Percentiles rank a stretch among this genome's conserved stretches.
phyloP scores from a whole-genome alignment of 768 basidiomycete species.

The Suillus cothurnatus region DNA sequence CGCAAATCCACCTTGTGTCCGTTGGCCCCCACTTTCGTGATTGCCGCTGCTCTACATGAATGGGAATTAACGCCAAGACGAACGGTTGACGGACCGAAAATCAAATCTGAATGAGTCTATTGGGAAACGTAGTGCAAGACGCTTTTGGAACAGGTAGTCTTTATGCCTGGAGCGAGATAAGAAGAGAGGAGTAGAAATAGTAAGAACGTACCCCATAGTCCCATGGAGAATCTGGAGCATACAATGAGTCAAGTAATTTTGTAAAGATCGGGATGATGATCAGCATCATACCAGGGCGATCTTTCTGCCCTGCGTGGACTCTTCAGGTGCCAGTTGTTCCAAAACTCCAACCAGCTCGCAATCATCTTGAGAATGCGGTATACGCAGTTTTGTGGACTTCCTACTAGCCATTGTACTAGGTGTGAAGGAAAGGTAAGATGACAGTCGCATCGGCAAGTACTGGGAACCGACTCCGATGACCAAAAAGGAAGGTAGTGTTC shows the following conservation, averaged over 20 bases:
- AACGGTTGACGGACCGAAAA: conserved; percentile 63
- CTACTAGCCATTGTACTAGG: conserved; percentile 24
- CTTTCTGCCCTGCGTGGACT: conserved; percentile 56
- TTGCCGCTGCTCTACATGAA: conserved; percentile 54
- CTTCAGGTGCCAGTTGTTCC: conserved; percentile 56
- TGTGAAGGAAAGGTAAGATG: conserved; percentile 12
- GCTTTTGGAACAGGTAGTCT: conserved; percentile 81
- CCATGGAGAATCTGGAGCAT: conserved; percentile 73
- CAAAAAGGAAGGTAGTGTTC: conserved; percentile 32
- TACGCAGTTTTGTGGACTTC: conserved; percentile 50
- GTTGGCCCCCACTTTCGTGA: conserved; percentile 72
- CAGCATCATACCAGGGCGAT: conserved; percentile 60
- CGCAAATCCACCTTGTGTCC: conserved; percentile 58
- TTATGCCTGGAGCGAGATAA: conserved; percentile 60
- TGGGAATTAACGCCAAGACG: conserved; percentile 4
- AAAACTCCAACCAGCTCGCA: conserved; percentile 58
- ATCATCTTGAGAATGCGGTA: conserved; percentile 51
- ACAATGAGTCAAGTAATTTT: conserved; percentile 13
- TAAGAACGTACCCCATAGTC: conserved; percentile 62
- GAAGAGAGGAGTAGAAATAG: background rate
- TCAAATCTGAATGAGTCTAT: conserved; percentile 87
- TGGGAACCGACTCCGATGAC: conserved; percentile 6
- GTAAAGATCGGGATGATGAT: conserved; percentile 12
- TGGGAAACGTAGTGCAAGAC: conserved; percentile 62
- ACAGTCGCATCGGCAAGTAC: background rate